Evolutionary conservation across 1,284 basidiomycete species (phyloP), one percentile per base, ranked within the genome.

Genomic region (Tilletia setariae): DNA sequence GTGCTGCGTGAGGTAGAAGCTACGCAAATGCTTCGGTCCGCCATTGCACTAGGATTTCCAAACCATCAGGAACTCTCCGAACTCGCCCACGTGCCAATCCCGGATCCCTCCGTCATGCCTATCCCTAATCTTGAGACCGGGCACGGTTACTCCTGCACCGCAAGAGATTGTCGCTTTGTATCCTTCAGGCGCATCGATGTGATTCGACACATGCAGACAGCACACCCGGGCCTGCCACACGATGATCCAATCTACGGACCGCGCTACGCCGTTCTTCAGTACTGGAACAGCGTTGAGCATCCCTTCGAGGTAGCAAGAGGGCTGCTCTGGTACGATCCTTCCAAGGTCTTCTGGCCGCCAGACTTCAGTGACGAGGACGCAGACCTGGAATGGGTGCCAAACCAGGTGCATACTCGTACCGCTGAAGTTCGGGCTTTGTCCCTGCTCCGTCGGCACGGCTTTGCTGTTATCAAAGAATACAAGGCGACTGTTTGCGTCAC

Each of bases 241-340:
- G 21, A 23, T 19, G 53, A 59, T 25, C 53, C 53, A 15, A 7
- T 59, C 1, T 59, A 25, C 28, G 23, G 32, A 4, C 53, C 53
- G 25, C 53, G 53, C 1, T 59, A 59, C 8, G 16, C 53, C 23
- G 53, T 59, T 6, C 53, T 59, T 30, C 53, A 59, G 8, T 30
- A 28, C 53, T 59, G 53, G 53, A 59, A 59, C 28, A 30, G 32
- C 53, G 53, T 30, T 13, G 23, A 59, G 23, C n/a, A 19, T 16
- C 53, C 53, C 3, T 59, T 59, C 25, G 53, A 59, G 25, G 53
- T 59, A 15, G 53, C 53, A 28, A 21, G 53, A 6, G 53, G 53
- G 15, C 53, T 59, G 21, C 53, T 59, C 8, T 59, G 53, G 53
- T 59, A 59, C 4, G 53, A 59, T 28, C 53, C 53, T 25, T 23